Conservation (phyloP, 768 basidiomycete species). For the Amanita fuliginea region DNA sequence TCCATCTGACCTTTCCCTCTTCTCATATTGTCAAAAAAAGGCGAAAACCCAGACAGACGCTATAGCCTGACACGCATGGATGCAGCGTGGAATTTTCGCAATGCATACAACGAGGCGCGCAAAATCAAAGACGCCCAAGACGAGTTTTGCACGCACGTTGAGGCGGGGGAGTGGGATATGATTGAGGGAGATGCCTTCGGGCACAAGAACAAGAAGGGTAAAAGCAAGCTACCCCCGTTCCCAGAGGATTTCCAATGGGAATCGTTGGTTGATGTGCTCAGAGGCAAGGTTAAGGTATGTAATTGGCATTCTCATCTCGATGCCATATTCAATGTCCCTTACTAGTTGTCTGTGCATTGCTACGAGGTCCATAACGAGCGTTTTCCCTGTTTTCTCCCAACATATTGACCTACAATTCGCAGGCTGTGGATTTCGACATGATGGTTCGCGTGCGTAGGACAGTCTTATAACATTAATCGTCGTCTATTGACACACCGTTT, state of each 20-base stretch:
- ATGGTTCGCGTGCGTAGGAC: slow-evolving; percentile 42
- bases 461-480: not conserved
- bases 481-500: not conserved
- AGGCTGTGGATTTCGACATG: slow-evolving; percentile 61
- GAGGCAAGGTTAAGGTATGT: slow-evolving; percentile 64
- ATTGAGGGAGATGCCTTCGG: slow-evolving; percentile 13
- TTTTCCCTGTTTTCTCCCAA: not conserved
- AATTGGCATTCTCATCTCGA: not conserved
- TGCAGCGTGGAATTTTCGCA: slow-evolving; percentile 54
- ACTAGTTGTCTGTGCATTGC: slow-evolving; percentile 32
- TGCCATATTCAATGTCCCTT: not conserved
- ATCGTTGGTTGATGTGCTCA: slow-evolving; percentile 54
- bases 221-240: slow-evolving; percentile 20
- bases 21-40: slow-evolving; percentile 11
- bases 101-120: slow-evolving; percentile 60
- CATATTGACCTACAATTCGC: not conserved
- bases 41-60: slow-evolving; percentile 46
- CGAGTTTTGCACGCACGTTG: slow-evolving; percentile 43
- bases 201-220: slow-evolving; percentile 5
- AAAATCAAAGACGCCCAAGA: slow-evolving; percentile 62
- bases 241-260: slow-evolving; percentile 67
- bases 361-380: slow-evolving; percentile 20
- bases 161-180: slow-evolving; percentile 31
- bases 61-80: slow-evolving; percentile 50
- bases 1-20: slow-evolving; percentile 8